Conservation (phyloP, 2,329 filamentous ascomycete genomes). For the Trichoderma endophyticum region DNA sequence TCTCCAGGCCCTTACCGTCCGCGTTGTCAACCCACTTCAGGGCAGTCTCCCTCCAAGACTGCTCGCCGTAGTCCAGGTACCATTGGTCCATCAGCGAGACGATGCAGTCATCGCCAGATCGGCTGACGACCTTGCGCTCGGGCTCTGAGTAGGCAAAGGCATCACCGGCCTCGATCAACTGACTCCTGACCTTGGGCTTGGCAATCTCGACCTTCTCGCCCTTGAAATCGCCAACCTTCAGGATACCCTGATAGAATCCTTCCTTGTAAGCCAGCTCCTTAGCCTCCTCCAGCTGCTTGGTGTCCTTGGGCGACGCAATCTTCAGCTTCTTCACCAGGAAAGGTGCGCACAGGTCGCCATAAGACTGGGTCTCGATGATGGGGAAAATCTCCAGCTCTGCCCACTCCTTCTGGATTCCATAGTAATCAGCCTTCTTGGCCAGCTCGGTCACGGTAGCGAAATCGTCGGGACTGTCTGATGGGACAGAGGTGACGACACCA, state of each 20-base stretch:
- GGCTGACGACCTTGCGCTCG: constrained; percentile 81
- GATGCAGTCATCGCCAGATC: constrained; percentile 90
- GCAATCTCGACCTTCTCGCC: constrained; percentile 82
- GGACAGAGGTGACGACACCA: constrained; percentile 92
- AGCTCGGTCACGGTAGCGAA: constrained; percentile 86
- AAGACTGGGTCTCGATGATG: constrained; percentile 84
- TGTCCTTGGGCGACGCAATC: constrained; percentile 94
- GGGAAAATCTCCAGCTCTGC: constrained; percentile 84
- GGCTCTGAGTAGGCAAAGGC: constrained; percentile 95
- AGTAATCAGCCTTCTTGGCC: constrained; percentile 92
- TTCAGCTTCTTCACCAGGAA: constrained; percentile 87
- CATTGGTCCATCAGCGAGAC: constrained; percentile 93
- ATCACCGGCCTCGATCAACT: constrained; percentile 70
- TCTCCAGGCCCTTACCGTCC: constrained; percentile 68
- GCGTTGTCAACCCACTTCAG: constrained; percentile 68
- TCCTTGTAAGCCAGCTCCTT: constrained; percentile 98
- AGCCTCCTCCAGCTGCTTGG: constrained; percentile 81
- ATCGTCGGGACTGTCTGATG: constrained; percentile 91
- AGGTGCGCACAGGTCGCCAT: constrained; percentile 80
- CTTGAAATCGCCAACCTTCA: constrained; percentile 84
- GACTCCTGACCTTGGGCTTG: constrained; percentile 78
- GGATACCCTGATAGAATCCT: constrained; percentile 91
- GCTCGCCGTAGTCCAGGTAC: constrained; percentile 96
- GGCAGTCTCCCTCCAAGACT: constrained; percentile 76
- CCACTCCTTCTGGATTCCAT: constrained; percentile 96